Conservation (phyloP, 306 rosid genomes). For the Fragaria vesca region DNA sequence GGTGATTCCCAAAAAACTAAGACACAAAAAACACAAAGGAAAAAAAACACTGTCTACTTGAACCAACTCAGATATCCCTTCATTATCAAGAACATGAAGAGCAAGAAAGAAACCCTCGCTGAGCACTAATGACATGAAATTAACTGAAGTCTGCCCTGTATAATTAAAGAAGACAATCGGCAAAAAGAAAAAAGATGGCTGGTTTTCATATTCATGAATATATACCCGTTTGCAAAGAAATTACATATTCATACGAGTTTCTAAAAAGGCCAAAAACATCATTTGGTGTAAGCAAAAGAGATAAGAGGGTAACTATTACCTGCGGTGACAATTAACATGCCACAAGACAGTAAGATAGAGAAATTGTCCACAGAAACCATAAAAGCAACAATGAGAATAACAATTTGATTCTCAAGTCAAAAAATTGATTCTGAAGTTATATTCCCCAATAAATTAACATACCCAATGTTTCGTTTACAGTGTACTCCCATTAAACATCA, state of each 20-base stretch:
- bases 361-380: neutral
- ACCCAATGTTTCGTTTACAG: neutral
- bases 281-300: neutral
- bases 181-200: neutral
- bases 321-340: neutral
- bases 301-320: too few relatives aligned
- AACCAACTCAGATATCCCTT: neutral
- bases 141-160: neutral
- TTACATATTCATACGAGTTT: too few relatives aligned
- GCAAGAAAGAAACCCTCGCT: neutral
- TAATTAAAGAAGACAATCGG: neutral
- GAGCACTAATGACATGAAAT: neutral
- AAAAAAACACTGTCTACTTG: neutral
- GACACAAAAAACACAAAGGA: neutral
- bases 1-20: neutral
- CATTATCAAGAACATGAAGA: neutral
- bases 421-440: neutral
- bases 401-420: neutral
- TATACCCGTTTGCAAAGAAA: neutral
- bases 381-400: too few relatives aligned
- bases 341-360: neutral
- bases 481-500: neutral
- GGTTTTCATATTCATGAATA: neutral
- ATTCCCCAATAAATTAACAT: neutral
- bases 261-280: neutral